Evolutionary conservation across 2,329 filamentous ascomycete species (phyloP), one percentile per base, ranked within the genome.

Genomic region (Thelonectria rubi): DNA sequence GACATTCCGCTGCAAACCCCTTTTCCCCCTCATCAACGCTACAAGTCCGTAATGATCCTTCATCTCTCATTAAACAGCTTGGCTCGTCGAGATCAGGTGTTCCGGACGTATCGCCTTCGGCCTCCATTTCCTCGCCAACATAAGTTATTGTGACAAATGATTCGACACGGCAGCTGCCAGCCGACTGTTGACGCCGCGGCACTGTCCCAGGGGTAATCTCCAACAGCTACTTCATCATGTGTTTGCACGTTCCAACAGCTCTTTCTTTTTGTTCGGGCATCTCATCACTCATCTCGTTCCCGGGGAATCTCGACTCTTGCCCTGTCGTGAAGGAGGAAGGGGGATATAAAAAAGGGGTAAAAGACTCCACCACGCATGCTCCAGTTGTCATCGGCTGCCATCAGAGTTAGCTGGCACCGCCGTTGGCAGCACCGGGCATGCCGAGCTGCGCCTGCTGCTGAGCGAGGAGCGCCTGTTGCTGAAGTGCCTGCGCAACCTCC

Each of bases 401-500:
- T 42, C 62, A 43, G 18, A 43, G 50, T 65, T 72, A 73, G 48
- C 68, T 71, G 45, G 65, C 68, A 58, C 70, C 70, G 14, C 70
- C 70, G 57, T 72, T 72, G 43, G 65, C 51, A 30, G 65, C 68
- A 46, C 69, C 65, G 18, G 64, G 58, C 20, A 47, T 61, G 30
- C 62, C 57, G 52, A 71, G 62, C 17, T 54, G 64, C 46, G 65
- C 69, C 55, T 75, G 71, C 62, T 75, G 73, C 52, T 72, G 71
- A 21, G 67, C 71, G 20, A 74, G 59, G 15, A 71, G 64, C 15
- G 34, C 34, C 12, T 14, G 12, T 15, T 37, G 34, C 50, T 73
- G 70, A 11, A 66, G 70, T 56, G 72, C 69, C 63, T 74, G 71
- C 18, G 78, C 79, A 54, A 80, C 77, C 68, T 82, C 79, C 54